Percentiles rank a stretch among this genome's conserved stretches.
phyloP scores from a whole-genome alignment of 2,329 filamentous ascomycete genomes.

The Penicillium sp. region DNA sequence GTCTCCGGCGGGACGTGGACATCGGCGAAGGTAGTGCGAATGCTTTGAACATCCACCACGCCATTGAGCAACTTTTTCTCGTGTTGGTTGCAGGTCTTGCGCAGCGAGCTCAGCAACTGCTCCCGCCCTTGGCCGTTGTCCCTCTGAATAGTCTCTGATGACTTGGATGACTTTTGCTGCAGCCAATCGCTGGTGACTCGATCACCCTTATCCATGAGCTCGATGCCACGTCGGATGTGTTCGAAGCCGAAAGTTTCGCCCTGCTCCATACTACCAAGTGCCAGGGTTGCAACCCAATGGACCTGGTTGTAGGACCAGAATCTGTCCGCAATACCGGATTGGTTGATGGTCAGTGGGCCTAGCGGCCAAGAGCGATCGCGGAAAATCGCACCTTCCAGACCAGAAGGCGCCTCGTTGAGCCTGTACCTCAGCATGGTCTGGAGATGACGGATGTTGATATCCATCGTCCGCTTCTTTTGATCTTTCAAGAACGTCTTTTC shows the following conservation, averaged over 20 bases:
- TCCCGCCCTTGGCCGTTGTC: conserved; percentile 36
- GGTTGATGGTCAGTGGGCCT: conserved; percentile 27
- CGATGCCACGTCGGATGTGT: conserved; percentile 37
- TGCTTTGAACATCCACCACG: conserved; percentile 75
- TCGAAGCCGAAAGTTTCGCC: conserved; percentile 42
- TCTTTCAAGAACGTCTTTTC: conserved; percentile 49
- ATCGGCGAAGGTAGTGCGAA: conserved; percentile 82
- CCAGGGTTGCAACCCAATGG: conserved; percentile 57
- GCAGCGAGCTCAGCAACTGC: conserved; percentile 50
- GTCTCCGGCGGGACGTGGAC: conserved; percentile 80
- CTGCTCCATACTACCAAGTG: conserved; percentile 49
- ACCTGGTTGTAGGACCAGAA: conserved; percentile 61
- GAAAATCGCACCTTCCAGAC: conserved; percentile 36
- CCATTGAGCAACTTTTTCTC: conserved; percentile 80
- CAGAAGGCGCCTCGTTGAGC: conserved; percentile 32
- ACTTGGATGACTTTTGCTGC: conserved; percentile 33
- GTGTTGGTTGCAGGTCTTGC: conserved; percentile 65
- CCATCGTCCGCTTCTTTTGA: conserved; percentile 47
- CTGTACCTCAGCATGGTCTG: conserved; percentile 57
- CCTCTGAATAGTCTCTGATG: conserved; percentile 24
- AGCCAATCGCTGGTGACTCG: conserved; percentile 39
- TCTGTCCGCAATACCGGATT: conserved; percentile 48
- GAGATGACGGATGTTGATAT: conserved; percentile 64
- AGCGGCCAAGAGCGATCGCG: conserved; percentile 31
- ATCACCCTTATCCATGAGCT: conserved; percentile 43